Base-by-base conservation (phyloP, 1,284 basidiomycete genomes). In the Sanghuangporus weigelae region DNA sequence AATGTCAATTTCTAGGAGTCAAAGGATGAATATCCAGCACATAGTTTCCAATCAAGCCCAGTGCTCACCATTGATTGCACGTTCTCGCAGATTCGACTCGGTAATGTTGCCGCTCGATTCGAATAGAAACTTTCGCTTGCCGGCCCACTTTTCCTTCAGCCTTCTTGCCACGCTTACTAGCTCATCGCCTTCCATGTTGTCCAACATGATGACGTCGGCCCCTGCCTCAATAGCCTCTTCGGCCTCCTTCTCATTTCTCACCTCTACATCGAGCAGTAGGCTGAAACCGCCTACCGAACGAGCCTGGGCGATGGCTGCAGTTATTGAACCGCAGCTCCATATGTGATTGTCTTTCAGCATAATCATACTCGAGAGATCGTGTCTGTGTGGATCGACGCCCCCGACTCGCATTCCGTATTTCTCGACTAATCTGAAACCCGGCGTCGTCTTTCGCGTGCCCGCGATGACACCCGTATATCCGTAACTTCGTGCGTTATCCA, bases 261-360 rank as follows among this genome's bases (percentile, higher is more conserved):
- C 96, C 75, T 99, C 97, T 42, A 99, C 96, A 68, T 99, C 96
- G 59, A 99, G 88, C 38, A 94, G 85, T 55, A 96, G 79, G 64
- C 89, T 92, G 77, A 99, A 99, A 23, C 97, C 96, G 19, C 94
- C 95, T 31, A 95, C 95, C 67, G 85, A 78, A 38, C 95, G 89
- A 11, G 96, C 95, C 64, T 90, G 84, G 67, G 88, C 75, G 66
- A 99, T 88, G 1, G 96, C 96, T 53, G 86, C 79, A 0, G 92
- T 93, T 69, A 99, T 97, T 3, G 95, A 96, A 26, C 95, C 95
- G 72, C 40, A 26, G 7, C 95, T 96, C 96, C 95, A 98, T 72
- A 99, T 95, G 73, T 99, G 97, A 74, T 99, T 99, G 73, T 99
- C 96, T 77, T 99, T 99, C 71, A 99, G 86, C 96, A 99, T 99